Conservation (phyloP, 2,329 filamentous ascomycete species). For the Colletotrichum trifolii region DNA sequence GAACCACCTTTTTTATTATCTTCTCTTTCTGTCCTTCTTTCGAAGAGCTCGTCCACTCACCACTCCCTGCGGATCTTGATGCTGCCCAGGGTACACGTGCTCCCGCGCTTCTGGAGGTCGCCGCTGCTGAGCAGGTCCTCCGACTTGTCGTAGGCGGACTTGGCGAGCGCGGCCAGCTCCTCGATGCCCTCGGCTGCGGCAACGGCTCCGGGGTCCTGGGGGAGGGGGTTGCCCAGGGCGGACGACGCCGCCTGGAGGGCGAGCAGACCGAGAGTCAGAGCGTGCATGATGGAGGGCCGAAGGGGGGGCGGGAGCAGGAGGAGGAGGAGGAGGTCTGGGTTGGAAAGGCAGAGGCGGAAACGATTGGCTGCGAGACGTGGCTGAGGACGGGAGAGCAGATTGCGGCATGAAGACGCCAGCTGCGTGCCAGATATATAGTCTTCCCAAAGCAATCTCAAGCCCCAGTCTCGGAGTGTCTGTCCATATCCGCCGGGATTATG, state of each 20-base stretch:
- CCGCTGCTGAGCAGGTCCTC: conserved; percentile 35
- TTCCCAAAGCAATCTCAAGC: no score
- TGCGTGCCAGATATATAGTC: no score
- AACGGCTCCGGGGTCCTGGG: neutral
- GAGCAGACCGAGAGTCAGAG: neutral
- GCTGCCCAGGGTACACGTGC: conserved; percentile 41
- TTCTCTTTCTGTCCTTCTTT: no score
- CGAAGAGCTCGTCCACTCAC: conserved; percentile 33
- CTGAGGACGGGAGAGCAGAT: no score
- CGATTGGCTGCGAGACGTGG: no score
- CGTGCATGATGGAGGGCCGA: neutral
- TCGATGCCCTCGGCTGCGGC: neutral
- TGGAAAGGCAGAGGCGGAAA: no score
- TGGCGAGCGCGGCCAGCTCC: conserved; percentile 27
- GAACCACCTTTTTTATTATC: no score
- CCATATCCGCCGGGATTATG: no score
- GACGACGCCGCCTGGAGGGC: conserved; percentile 3
- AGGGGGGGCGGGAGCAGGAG: no score
- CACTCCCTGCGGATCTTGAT: conserved; percentile 46
- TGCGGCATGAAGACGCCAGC: no score
- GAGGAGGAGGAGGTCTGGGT: no score
- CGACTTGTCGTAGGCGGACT: conserved; percentile 40
- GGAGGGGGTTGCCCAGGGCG: conserved; percentile 31
- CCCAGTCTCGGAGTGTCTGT: no score
- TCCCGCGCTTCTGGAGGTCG: conserved; percentile 35